A percentile compares a stretch with the other conserved stretches of the same genome.
These are phyloP conservation scores for Agrocybe praecox DNA, from an alignment of 768 basidiomycete species.

Conservation along the genomic window DNA sequence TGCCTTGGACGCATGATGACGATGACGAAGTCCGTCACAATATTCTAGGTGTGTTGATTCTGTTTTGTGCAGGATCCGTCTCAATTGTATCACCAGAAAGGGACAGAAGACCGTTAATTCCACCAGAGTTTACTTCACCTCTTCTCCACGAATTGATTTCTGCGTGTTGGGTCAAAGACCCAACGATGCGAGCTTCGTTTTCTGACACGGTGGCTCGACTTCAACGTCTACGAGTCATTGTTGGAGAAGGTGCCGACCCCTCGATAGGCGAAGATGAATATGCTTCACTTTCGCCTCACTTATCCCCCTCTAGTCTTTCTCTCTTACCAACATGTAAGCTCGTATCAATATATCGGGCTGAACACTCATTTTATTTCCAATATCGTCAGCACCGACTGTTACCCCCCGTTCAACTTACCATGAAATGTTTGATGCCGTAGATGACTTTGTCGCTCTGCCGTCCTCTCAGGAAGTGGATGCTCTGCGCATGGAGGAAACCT, in stretches of 20 bases:
- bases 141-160: slow-evolving; percentile 44
- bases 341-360: background rate
- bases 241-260: slow-evolving; percentile 23
- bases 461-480: slow-evolving; percentile 24
- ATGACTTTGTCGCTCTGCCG: slow-evolving; percentile 21
- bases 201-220: slow-evolving; percentile 46
- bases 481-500: slow-evolving; percentile 21
- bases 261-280: slow-evolving; percentile 16
- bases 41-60: slow-evolving; percentile 42
- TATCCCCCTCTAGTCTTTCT: slow-evolving; percentile 19
- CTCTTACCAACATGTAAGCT: slow-evolving; percentile 19
- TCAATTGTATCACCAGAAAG: slow-evolving; percentile 37
- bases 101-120: slow-evolving; percentile 53
- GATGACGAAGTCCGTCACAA: slow-evolving; percentile 53
- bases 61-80: background rate
- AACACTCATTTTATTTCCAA: background rate
- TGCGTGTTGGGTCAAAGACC: slow-evolving; percentile 58
- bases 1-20: slow-evolving; percentile 57
- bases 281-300: slow-evolving; percentile 13
- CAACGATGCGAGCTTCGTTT: slow-evolving; percentile 56
- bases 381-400: slow-evolving; percentile 15
- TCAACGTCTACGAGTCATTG: slow-evolving; percentile 40
- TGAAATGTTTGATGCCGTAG: slow-evolving; percentile 16
- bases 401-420: slow-evolving; percentile 13
- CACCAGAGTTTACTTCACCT: slow-evolving; percentile 34